Base-by-base conservation (phyloP, 2,329 filamentous ascomycete genomes). In the Pseudocercospora fijiensis region DNA sequence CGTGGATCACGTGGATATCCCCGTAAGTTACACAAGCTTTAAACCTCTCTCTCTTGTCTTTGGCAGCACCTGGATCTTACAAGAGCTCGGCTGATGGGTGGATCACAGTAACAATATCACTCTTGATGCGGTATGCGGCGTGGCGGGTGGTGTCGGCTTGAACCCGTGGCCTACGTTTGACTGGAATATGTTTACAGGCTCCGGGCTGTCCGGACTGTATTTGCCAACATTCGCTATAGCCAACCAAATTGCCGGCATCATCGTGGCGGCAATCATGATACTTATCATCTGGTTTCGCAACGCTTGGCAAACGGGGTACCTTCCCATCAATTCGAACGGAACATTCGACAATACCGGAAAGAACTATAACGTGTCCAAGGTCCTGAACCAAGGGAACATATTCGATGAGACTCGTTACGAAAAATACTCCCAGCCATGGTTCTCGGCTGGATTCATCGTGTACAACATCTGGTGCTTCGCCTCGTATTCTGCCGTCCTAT, bases 261-360 rank as follows among this genome's bases (percentile, higher is more conserved):
- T 69, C 26, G 66, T 76, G 18, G 75, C 64, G 30, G 63, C 61
- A 11, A 16, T 67, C 26, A 65, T 68, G 28, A 67, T 65, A 28
- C 52, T 68, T 22, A 27, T 60, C n/a, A 51, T 68, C n/a, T 68
- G 62, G 33, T 96, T 94, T 77, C 82, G 82, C 73, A 94, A 95
- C 71, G 81, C 90, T 62, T 86, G 92, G 70, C 93, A 88, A 77
- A 90, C 90, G 1, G 88, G 89, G 0, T 95, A 92, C 74, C 90
- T 96, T 86, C 91, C 91, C 0, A 93, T 96, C 30, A 82, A 95
- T 2, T 94, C 91, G 1, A 85, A 90, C 0, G 86, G 88, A 3
- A 91, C 95, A 1, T 96, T 93, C 72, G 91, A 96, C 77, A 94
- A 96, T 73, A 89, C 84, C 0, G 91, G 90, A 18, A 83, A 88